Evolutionary conservation across 140 eudicot species (phyloP), one percentile per base, ranked within the genome.

Genomic region (Flaveria floridana): DNA sequence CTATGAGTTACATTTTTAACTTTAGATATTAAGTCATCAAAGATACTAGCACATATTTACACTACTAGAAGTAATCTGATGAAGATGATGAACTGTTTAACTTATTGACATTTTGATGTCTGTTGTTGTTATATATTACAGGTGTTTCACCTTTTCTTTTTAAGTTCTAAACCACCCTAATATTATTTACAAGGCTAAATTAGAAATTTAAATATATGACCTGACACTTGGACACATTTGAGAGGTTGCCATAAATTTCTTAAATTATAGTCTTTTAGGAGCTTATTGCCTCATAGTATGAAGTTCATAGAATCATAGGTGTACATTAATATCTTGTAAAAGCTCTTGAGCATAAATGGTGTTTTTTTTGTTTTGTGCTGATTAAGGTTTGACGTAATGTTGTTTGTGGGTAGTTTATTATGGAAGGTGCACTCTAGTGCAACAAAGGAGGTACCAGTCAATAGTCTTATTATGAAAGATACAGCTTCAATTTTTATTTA

Each of bases 371-470:
- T 28, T 25, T 64, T 64, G 23, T 75, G 53, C 53, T 34, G 50
- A 51, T 64, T 2, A 62, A n/a, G 28, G 1, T 30, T 63, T 6
- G 48, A 16, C 7, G 7, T 21, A 21, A 30, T 50, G 72, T 30
- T 23, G 30, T 7, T 16, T 25, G 64, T 47, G 63, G 46, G 62
- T 21, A 9, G 39, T 73, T 48, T 55, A 10, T 37, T 19, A 34
- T 21, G 44, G 19, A 18, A 10, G 41, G 65, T 19, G 52, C 1
- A 11, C 42, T 65, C 51, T 77, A 26, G 70, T 77, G 59, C n/a
- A 71, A 70, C 81, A 58, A 77, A 59, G 46, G 55, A 42, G 70
- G 70, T 26, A 1, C 59, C 25, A 30, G 28, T 16, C 62, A 1
- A 70, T 42, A 30, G 28, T 26, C 51, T 63, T 58, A 68, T 55